Evolutionary conservation across 2,329 filamentous ascomycete genomes (phyloP), one percentile per base, ranked within the genome.

Genomic region (Scedosporium apiospermum): DNA sequence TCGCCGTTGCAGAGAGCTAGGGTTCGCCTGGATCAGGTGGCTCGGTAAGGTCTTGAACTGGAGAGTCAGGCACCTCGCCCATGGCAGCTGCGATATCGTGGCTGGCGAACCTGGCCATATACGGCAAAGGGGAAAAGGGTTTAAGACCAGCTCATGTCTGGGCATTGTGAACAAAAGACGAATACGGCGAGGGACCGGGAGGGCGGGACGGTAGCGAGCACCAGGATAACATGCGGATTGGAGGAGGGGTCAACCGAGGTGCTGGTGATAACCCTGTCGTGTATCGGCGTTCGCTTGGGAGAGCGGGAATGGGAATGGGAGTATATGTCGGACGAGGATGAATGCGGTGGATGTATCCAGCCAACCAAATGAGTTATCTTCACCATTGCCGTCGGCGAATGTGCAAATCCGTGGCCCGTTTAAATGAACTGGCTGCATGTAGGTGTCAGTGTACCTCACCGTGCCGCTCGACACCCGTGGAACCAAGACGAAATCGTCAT

Each of bases 281-380:
- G 58, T 23, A 27, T 60, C 58, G 58, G 58, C 58, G 58, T 60
- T 60, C 58, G 51, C 51, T 55, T 55, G 51, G 51, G 51, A 55
- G 30, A 26, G 51, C 21, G 51, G 23, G 23, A 23, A 16, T 10
- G 21, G 51, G 51, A 23, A 26, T 10, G 23, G 51, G 51, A 23
- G 23, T 23, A 55, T 55, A 55, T 55, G 51, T 27, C 51, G 51
- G 51, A 55, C 23, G 51, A 55, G 51, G 51, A 55, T 55, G 51
- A 55, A 55, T 55, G 51, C 21, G 21, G 21, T 27, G 51, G 6
- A 55, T 55, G 51, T 55, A 55, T 55, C 51, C 51, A 55, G 51
- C 51, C 51, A 55, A 55, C 51, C 51, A 55, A 55, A 23, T 1
- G 18, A 9, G 12, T 16, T 27, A 44, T 27, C 23, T 12, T 18